These are phyloP conservation scores for Fusarium virguliforme DNA, from an alignment of 2,329 filamentous ascomycete species.

Conservation along the genomic window DNA sequence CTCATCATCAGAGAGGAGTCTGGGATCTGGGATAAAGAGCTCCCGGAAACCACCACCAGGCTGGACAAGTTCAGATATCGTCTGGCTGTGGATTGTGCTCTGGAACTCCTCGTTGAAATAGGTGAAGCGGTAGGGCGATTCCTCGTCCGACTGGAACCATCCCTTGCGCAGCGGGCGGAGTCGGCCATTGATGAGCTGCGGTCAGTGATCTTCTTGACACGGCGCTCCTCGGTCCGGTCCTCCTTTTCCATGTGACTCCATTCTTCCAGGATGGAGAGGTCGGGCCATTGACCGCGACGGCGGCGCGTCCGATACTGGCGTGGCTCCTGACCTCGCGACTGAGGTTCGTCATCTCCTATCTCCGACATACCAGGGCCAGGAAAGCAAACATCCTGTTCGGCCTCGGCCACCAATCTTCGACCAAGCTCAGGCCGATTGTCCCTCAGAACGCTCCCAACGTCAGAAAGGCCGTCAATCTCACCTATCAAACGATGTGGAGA, in stretches of 20 bases:
- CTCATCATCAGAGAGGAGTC: conserved; percentile 80
- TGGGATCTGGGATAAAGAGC: conserved; percentile 91
- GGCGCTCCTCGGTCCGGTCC: conserved; percentile 81
- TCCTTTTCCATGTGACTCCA: conserved; percentile 95
- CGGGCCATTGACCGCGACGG: conserved; percentile 85
- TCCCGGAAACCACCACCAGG: conserved; percentile 87
- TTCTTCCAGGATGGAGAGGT: conserved; percentile 86
- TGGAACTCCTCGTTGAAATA: conserved; percentile 99
- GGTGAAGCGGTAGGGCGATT: conserved; percentile 93
- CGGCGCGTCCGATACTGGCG: conserved; percentile 65
- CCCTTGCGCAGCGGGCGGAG: conserved; percentile 83
- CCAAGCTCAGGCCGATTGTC: conserved; percentile 52
- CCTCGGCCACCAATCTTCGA: conserved; percentile 72
- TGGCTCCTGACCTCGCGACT: conserved; percentile 61
- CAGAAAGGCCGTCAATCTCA: conserved; percentile 56
- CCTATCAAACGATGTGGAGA: conserved; percentile 52
- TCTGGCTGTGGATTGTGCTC: conserved; percentile 96
- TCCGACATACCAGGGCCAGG: conserved; percentile 82
- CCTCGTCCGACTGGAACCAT: conserved; percentile 92
- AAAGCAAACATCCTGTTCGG: conserved; percentile 93
- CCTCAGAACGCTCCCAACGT: conserved; percentile 45
- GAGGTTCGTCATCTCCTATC: conserved; percentile 82
- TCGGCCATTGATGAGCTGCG: conserved; percentile 90
- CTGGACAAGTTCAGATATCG: conserved; percentile 92
- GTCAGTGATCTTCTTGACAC: conserved; percentile 95